These are phyloP conservation scores for Camellia oleifera DNA, from an alignment of 179 eudicot species.

Conservation along the genomic window DNA sequence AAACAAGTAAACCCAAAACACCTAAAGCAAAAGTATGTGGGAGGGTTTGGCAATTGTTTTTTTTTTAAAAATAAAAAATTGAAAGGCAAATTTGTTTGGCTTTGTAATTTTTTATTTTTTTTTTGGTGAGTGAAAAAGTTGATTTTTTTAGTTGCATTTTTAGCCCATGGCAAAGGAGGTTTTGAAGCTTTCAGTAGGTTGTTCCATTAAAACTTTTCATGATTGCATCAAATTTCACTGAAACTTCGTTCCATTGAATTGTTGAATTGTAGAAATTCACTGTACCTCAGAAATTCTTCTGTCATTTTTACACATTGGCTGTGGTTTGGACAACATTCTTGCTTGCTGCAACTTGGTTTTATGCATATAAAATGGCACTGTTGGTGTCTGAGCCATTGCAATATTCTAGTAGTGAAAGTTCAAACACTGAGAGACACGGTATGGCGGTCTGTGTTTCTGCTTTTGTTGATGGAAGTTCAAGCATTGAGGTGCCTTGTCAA, in stretches of 20 bases:
- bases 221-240: not conserved
- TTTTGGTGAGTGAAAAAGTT: not conserved
- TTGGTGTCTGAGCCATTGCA: constrained; percentile 41
- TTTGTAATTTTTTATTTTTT: not conserved
- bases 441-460: constrained; percentile 72
- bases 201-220: not conserved
- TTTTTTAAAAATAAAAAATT: no score
- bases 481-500: constrained; percentile 70
- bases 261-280: constrained; percentile 57
- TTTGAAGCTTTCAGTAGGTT: not conserved
- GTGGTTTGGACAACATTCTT: constrained; percentile 75
- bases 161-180: no score
- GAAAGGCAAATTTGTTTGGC: no score
- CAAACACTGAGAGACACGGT: constrained; percentile 26
- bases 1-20: no score
- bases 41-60: no score
- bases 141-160: not conserved
- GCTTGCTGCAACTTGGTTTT: constrained; percentile 61
- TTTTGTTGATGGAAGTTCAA: constrained; percentile 85
- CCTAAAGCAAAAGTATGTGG: no score
- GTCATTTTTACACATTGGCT: constrained; percentile 81
- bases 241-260: constrained; percentile 10
- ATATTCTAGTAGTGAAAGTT: constrained; percentile 42
- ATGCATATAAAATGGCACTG: constrained; percentile 50
- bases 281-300: constrained; percentile 73